Conservation (phyloP, 1,284 basidiomycete species). For the Wallemia ichthyophaga region DNA sequence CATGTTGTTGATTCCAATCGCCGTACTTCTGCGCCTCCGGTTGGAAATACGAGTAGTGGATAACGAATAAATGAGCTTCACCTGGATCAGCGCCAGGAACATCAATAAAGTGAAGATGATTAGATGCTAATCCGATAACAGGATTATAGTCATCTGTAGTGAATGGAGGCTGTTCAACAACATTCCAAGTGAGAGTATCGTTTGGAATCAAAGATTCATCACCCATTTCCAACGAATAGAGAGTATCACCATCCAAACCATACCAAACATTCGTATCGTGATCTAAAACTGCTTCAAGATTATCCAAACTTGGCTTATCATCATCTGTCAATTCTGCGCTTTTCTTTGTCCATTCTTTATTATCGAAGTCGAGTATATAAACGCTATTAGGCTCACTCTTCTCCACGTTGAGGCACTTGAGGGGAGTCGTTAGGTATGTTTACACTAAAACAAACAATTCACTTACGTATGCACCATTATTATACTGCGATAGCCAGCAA, state of each 20-base stretch:
- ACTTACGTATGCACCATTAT: not conserved
- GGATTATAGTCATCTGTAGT: slow-evolving; percentile 13
- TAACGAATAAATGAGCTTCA: slow-evolving; percentile 46
- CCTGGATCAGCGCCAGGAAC: slow-evolving; percentile 34
- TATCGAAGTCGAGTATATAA: slow-evolving; percentile 17
- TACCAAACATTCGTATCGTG: slow-evolving; percentile 10
- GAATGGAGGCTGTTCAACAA: slow-evolving; percentile 26
- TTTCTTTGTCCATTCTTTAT: slow-evolving; percentile 16
- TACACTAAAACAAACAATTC: not conserved
- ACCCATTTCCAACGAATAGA: slow-evolving; percentile 37
- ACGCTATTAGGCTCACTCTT: slow-evolving; percentile 25
- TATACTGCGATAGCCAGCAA: not conserved
- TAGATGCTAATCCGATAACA: slow-evolving; percentile 13
- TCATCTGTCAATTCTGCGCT: slow-evolving; percentile 10
- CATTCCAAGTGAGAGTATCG: slow-evolving; percentile 29
- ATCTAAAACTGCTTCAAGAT: slow-evolving; percentile 30
- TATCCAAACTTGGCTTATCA: slow-evolving; percentile 6
- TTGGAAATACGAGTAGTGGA: slow-evolving; percentile 63
- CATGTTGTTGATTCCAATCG: not conserved
- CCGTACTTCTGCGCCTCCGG: slow-evolving; percentile 26
- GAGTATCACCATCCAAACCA: slow-evolving; percentile 27
- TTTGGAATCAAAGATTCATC: slow-evolving; percentile 27
- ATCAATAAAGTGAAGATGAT: slow-evolving; percentile 31
- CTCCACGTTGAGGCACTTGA: slow-evolving; percentile 32
- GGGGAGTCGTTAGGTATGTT: not conserved